Evolutionary conservation across 1,284 basidiomycete species (phyloP), one percentile per base, ranked within the genome.

Genomic region (Ustilago lituana): DNA sequence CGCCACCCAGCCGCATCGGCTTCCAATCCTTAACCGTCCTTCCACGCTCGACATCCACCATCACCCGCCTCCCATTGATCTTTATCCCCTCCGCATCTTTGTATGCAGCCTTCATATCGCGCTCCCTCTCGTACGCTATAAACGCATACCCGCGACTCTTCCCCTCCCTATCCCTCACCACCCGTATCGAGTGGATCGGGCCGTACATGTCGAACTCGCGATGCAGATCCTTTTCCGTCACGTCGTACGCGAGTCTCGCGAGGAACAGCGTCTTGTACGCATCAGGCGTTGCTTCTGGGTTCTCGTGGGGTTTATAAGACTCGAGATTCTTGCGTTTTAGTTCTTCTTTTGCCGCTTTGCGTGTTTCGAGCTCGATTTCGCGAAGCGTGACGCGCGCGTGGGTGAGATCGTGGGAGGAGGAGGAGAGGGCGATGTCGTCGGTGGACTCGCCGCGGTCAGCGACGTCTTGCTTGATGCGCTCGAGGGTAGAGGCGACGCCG

Each of bases 251-350:
- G 79, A 99, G 84, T 66, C 94, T 89, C 23, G 94, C 91, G 63
- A 98, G 92, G 84, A 99, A 99, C 10, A 99, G 86, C 0, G 96
- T 98, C 83, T 98, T 98, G 85, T 98, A 99, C 4, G 96, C 95
- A 80, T 99, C 96, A 1, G 96, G 94, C 27, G 90, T 86, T n/a
- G 93, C 94, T 80, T 96, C 88, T n/a, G 90, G 66, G 77, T 99
- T 94, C 43, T 94, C 90, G 31, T 90, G 86, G 10, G 95, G 95
- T 81, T 93, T 91, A 84, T 94, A 72, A n/a, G 27, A 17, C 20
- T 67, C 56, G 0, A 72, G 9, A 1, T 60, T 60, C 8, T 29
- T 36, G 8, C 36, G 45, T 31, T 72, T 72, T 10, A 32, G 55
- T 8, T 61, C 54, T 5, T 58, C 56, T 45, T 70, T 63, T 14